Percentiles rank a stretch among this genome's conserved stretches.
These are phyloP conservation scores for Hortiboletus campestris DNA, from an alignment of 768 basidiomycete species.

Conservation along the genomic window DNA sequence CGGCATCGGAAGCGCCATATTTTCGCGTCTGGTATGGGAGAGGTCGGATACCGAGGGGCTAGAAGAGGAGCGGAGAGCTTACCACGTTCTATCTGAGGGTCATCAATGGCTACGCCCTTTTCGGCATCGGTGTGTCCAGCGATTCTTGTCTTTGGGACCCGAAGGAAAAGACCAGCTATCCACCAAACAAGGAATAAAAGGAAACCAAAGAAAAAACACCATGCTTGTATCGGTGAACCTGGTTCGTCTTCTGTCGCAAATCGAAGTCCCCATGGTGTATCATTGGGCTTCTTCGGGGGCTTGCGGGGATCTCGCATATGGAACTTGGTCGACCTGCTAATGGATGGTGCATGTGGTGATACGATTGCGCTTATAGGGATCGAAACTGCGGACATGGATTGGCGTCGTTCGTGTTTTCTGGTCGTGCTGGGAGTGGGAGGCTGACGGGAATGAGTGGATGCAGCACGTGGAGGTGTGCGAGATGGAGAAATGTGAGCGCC, in stretches of 20 bases:
- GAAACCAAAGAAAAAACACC: conserved; percentile 78
- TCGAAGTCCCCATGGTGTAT: conserved; percentile 62
- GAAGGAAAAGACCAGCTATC: conserved; percentile 55
- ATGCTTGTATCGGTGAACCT: conserved; percentile 60
- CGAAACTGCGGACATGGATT: conserved; percentile 67
- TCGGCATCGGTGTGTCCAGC: conserved; percentile 56
- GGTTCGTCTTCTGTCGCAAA: conserved; percentile 53
- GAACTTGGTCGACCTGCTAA: conserved; percentile 56
- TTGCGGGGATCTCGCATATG: conserved; percentile 81
- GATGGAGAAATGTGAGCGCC: conserved; percentile 27
- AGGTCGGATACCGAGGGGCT: conserved; percentile 1
- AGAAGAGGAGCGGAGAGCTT: conserved; percentile 25
- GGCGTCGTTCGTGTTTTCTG: conserved; percentile 37
- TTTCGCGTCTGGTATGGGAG: conserved; percentile 52
- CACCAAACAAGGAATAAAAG: conserved; percentile 57
- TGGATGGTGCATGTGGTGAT: conserved; percentile 74
- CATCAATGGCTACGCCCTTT: conserved; percentile 71
- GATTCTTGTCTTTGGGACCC: conserved; percentile 60
- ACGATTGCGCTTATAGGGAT: conserved; percentile 78
- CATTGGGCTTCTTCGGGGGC: conserved; percentile 51
- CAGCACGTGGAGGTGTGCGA: conserved; percentile 38
- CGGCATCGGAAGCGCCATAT: conserved; percentile 77
- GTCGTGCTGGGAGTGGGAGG: conserved; percentile 24
- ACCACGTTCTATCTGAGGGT: conserved; percentile 80
- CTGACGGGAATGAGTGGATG: conserved; percentile 35